Evolutionary conservation across 2,329 filamentous ascomycete genomes (phyloP), one percentile per base, ranked within the genome.

Genomic region (Didymella pomorum): DNA sequence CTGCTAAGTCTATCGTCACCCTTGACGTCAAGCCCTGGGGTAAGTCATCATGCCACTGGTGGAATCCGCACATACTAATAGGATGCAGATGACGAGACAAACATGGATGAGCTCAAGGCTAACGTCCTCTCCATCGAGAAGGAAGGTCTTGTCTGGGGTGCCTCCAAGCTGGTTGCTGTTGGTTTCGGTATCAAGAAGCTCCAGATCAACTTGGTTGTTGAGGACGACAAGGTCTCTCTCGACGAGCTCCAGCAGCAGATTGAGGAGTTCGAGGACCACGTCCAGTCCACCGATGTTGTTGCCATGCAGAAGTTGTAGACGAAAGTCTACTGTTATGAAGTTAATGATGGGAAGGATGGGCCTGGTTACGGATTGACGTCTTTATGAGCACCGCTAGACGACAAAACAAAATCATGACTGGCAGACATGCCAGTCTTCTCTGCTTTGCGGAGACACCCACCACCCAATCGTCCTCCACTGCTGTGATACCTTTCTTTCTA

Each of bases 141-240:
- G 86, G 94, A 98, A 48, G 95, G 95, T 83, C 91, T 99, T 64
- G 89, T 96, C 66, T 99, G 95, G 95, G 94, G 94, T 88, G 88
- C 85, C 67, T 93, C 91, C 79, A 91, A 95, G 86, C 84, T 97
- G 67, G 89, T 96, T 51, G 80, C 93, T 68, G 89, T 99, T 73
- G 94, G 93, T 76, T 99, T 92, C 86, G 95, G 95, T 86, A 96
- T 99, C 86, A 95, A 91, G 87, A 98, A 98, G 88, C 89, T 99
- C 66, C 94, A 98, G 87, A 96, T 99, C 85, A 98, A 92, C 89
- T 82, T 98, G 71, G 93, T 98, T 72, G 84, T 98, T 67, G 95
- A 98, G 86, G 95, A 99, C 79, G 94, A 98, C 69, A 97, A 97
- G 87, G 80, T 99, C 77, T 93, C 91, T 69, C 79, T 91, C 67